phyloP scores from a whole-genome alignment of 2,329 filamentous ascomycete genomes.

The Colletotrichum zoysiae region DNA sequence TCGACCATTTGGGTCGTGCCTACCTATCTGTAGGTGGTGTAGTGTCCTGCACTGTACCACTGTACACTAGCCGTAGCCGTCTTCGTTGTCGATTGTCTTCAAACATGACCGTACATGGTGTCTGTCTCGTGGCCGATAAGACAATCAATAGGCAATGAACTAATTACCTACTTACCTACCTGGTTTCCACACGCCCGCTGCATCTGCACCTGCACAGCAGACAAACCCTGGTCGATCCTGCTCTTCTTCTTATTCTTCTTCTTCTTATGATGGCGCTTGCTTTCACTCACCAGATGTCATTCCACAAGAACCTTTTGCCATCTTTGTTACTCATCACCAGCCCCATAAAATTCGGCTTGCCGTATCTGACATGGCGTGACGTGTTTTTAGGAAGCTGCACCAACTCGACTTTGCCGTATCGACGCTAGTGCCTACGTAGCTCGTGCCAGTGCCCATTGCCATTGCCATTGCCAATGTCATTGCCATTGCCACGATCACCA shows the following conservation, averaged over 20 bases:
- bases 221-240: slow-evolving; percentile 26
- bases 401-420: slow-evolving; percentile 30
- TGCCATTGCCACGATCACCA: slow-evolving; percentile 5
- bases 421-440: slow-evolving; percentile 23
- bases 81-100: slow-evolving; percentile 4
- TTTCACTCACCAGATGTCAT: slow-evolving; percentile 6
- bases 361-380: slow-evolving; percentile 1
- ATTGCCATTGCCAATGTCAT: too few relatives aligned
- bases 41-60: too few relatives aligned
- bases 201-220: slow-evolving; percentile 1
- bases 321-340: slow-evolving; percentile 33
- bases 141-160: neutral
- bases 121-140: too few relatives aligned
- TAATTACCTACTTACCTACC: neutral
- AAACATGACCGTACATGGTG: neutral
- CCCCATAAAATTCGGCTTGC: slow-evolving; percentile 8
- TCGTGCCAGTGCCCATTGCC: neutral
- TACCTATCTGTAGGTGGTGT: neutral
- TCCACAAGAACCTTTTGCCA: slow-evolving; percentile 19
- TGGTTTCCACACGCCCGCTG: slow-evolving; percentile 19
- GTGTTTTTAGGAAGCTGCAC: slow-evolving; percentile 13
- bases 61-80: neutral
- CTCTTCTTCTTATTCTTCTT: neutral
- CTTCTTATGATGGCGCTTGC: slow-evolving; percentile 5
- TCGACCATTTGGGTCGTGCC: neutral